These are phyloP conservation scores for Gloeopeniophorella convolvens DNA, from an alignment of 768 basidiomycete species.

Conservation along the genomic window DNA sequence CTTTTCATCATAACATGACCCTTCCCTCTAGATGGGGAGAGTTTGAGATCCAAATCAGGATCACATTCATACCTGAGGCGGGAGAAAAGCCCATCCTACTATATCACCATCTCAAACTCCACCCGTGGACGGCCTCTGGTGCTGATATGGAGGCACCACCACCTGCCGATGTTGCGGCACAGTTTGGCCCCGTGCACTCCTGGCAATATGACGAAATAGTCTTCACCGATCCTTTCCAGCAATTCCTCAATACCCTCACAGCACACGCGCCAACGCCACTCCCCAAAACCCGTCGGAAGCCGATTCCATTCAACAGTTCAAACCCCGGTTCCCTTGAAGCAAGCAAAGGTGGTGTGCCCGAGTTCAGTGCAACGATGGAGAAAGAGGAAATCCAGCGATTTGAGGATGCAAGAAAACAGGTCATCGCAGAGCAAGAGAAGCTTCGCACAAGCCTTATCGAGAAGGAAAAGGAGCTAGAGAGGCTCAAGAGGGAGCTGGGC, in stretches of 20 bases:
- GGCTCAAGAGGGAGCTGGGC: conserved; percentile 50
- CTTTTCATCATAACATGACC: background rate
- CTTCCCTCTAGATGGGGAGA: conserved; percentile 77
- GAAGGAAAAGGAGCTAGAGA: conserved; percentile 75
- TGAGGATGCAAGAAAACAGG: conserved; percentile 63
- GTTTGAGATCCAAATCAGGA: conserved; percentile 91
- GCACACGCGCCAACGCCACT: conserved; percentile 80
- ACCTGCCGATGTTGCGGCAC: conserved; percentile 57
- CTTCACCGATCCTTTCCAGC: conserved; percentile 87
- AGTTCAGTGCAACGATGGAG: conserved; percentile 83
- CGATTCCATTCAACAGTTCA: conserved; percentile 65
- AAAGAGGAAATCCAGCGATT: conserved; percentile 77
- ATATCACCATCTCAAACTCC: conserved; percentile 93
- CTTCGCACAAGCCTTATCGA: conserved; percentile 63
- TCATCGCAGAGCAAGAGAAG: conserved; percentile 72
- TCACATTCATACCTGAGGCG: conserved; percentile 84
- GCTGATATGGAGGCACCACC: conserved; percentile 65
- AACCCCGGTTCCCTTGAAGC: conserved; percentile 52
- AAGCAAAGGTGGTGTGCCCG: conserved; percentile 61
- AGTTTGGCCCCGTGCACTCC: conserved; percentile 77
- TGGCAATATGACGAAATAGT: conserved; percentile 99
- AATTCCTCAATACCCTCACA: conserved; percentile 76
- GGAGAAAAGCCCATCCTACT: conserved; percentile 85
- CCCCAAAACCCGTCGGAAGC: conserved; percentile 52
- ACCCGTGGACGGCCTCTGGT: conserved; percentile 70